Conservation (phyloP, 2,329 filamentous ascomycete genomes). For the Biscogniauxia marginata region DNA sequence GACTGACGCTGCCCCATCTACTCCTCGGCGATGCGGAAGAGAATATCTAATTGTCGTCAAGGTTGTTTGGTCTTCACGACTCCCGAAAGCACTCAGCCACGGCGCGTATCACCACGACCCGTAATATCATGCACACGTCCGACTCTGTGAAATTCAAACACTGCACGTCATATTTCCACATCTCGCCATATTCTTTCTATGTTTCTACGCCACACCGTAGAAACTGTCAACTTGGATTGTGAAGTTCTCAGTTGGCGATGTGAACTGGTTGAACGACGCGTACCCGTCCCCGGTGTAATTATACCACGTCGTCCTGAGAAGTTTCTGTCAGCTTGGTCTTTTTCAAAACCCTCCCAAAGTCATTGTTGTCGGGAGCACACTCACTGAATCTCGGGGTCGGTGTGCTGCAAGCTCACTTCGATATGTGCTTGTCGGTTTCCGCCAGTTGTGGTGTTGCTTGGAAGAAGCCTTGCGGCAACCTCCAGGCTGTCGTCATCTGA, state of each 20-base stretch:
- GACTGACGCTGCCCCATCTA: no score
- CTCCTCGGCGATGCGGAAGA: not conserved
- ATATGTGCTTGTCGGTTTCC: slow-evolving; percentile 24
- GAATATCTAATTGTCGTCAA: not conserved
- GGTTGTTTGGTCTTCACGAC: not conserved
- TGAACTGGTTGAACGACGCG: slow-evolving; percentile 28
- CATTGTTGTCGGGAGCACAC: slow-evolving; percentile 11
- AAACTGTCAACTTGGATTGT: slow-evolving; percentile 30
- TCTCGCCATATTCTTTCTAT: slow-evolving; percentile 2
- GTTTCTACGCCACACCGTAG: slow-evolving; percentile 26
- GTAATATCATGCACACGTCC: not conserved
- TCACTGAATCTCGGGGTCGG: slow-evolving; percentile 27
- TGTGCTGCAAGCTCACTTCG: slow-evolving; percentile 32
- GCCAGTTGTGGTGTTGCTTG: slow-evolving; percentile 16
- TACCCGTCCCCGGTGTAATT: slow-evolving; percentile 33
- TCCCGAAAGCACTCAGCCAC: not conserved
- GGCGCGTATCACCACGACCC: not conserved
- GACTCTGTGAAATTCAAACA: not conserved
- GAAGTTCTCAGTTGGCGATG: slow-evolving; percentile 27
- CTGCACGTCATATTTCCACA: not conserved
- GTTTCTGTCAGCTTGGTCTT: not conserved
- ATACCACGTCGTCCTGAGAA: slow-evolving; percentile 29
- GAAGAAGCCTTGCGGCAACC: slow-evolving; percentile 32
- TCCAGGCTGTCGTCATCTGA: slow-evolving; percentile 19
- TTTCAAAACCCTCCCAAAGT: not conserved